Percentiles rank a stretch among this genome's conserved stretches.
Conservation (phyloP, 768 basidiomycete genomes). For the Fomitopsis pulvina region DNA sequence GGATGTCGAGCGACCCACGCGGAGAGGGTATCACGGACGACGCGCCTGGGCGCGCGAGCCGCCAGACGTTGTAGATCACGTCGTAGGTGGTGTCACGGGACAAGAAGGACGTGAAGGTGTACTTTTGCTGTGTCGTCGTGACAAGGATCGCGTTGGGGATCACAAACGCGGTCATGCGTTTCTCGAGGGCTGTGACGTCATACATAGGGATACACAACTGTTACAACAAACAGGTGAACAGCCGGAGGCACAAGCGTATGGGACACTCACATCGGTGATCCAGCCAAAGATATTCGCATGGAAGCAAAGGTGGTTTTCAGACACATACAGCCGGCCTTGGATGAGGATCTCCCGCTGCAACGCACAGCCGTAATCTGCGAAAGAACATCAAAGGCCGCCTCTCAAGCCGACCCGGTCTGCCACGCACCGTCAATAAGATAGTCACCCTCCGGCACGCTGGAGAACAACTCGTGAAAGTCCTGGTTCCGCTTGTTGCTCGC, state of each 20-base stretch:
- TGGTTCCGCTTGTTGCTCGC: conserved; percentile 92
- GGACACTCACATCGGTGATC: conserved; percentile 81
- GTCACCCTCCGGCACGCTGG: conserved; percentile 85
- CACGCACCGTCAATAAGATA: conserved; percentile 92
- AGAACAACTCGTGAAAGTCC: conserved; percentile 94
- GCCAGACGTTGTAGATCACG: conserved; percentile 95
- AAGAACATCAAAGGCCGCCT: conserved; percentile 2
- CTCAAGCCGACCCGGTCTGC: background rate
- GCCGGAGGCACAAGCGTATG: background rate
- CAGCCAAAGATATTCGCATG: conserved; percentile 99
- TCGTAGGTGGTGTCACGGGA: conserved; percentile 95
- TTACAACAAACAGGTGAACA: background rate
- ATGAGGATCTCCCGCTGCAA: conserved; percentile 94
- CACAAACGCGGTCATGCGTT: conserved; percentile 96
- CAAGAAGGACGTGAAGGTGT: conserved; percentile 95
- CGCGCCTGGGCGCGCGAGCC: conserved; percentile 74
- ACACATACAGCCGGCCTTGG: conserved; percentile 93
- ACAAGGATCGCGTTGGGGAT: conserved; percentile 96
- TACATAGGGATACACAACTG: conserved; percentile 85
- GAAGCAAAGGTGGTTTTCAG: conserved; percentile 99
- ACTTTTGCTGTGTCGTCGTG: conserved; percentile 75
- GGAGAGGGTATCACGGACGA: conserved; percentile 16
- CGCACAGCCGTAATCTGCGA: conserved; percentile 92
- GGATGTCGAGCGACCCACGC: conserved; percentile 20
- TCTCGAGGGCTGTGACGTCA: conserved; percentile 83